Evolutionary conservation across 352 stramenopile species (phyloP).

Genomic region (Ophiocytium majus): DNA sequence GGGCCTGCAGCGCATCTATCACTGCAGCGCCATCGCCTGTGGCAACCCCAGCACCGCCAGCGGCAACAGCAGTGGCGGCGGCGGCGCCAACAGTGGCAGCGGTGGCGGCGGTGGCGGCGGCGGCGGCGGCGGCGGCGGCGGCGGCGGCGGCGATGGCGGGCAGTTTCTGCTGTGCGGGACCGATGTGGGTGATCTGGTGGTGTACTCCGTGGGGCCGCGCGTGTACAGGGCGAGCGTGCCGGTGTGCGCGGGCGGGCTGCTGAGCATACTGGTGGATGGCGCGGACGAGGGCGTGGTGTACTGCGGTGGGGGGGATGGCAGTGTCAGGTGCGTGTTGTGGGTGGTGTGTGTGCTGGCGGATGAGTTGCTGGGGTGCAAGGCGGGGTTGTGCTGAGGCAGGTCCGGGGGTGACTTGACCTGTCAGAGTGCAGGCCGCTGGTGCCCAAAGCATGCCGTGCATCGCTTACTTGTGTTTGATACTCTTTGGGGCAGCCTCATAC

Average conservation of each 20-base stretch:
- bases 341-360: too few relatives aligned
- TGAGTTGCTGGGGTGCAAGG: too few relatives aligned
- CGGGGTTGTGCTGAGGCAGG: too few relatives aligned
- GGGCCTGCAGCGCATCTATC: conserved; percentile 56
- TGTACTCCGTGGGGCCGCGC: conserved; percentile 64
- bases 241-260: conserved; percentile 58
- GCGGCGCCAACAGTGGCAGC: too few relatives aligned
- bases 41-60: not conserved
- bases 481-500: too few relatives aligned
- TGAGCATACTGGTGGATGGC: conserved; percentile 61
- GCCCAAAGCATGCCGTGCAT: too few relatives aligned
- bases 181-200: conserved; percentile 70
- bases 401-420: too few relatives aligned
- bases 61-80: not conserved
- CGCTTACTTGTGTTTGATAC: too few relatives aligned
- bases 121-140: too few relatives aligned
- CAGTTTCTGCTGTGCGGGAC: conserved; percentile 59
- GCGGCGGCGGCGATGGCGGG: too few relatives aligned
- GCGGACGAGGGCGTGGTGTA: conserved; percentile 66
- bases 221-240: conserved; percentile 71
- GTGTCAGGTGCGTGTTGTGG: not conserved
- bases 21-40: conserved; percentile 40
- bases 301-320: conserved; percentile 74
- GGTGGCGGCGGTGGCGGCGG: too few relatives aligned
- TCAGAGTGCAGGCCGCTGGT: too few relatives aligned